Base-by-base conservation (phyloP, 2,329 filamentous ascomycete species). In the Monilinia laxa region DNA sequence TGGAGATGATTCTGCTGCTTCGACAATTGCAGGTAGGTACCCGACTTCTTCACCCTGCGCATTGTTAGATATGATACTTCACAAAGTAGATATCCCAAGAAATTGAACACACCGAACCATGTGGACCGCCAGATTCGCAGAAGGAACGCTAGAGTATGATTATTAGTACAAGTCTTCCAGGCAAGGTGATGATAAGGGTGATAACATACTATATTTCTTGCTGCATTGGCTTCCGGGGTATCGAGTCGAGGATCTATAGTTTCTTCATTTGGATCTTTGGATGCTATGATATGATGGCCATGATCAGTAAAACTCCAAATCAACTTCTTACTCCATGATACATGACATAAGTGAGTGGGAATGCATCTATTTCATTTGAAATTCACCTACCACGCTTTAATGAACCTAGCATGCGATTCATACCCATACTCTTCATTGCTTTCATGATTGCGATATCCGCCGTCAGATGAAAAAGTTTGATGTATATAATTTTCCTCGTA, bases 1-100 rank as follows among this genome's bases (percentile, higher is more conserved):
- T 11, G 95, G 94, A 57, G 92, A 96, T 38, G 93, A 97, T 78
- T 98, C 95, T 81, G 93, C 93, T 63, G 90, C 87, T 76, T 98
- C 95, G 80, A 99, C 95, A 72, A 99, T 97, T 68, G 89, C 87
- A 11, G 95, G 95, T 47, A 98, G 89, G 76, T 93, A 92, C 68
- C 97, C 88, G 70, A 96, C 93, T 81, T 98, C 95, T 77, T 96
- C 91, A 76, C 89, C 91, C 85, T 92, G 77, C 25, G 42, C 42
- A 35, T 38, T 42, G 47, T 70, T 47, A 72, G 67, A 53, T 52
- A 56, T 69, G 55, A 53, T 49, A 38, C 23, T 35, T 42, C 49
- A 42, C 25, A 56, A 52, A 42, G 40, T n/a, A 20, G 49, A 20
- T 28, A 51, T 23, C 7, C 7, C 28, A 55, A 62, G 28, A 16